Evolutionary conservation across 345 rosid genomes (phyloP).

Genomic region (Eucalyptus guilfoylei): DNA sequence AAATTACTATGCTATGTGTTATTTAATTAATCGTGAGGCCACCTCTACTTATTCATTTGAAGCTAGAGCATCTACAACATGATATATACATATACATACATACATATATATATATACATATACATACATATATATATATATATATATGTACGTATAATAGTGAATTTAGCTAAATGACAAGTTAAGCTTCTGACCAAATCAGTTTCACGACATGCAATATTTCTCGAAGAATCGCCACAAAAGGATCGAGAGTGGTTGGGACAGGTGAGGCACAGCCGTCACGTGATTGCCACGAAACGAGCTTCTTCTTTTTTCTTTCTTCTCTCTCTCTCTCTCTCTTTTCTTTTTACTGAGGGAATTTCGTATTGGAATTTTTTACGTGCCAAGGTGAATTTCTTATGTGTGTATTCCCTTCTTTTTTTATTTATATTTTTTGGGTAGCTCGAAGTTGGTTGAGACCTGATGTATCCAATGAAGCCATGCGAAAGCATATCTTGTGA

Average conservation of each 20-base stretch:
- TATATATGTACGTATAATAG: neutral
- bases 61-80: neutral
- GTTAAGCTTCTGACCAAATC: neutral
- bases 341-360: neutral
- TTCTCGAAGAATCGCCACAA: neutral
- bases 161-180: neutral
- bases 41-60: neutral
- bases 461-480: neutral
- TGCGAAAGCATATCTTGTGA: neutral
- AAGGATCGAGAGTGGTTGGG: constrained; percentile 4
- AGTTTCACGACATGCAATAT: neutral
- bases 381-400: neutral
- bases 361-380: neutral
- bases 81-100: neutral
- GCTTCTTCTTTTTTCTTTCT: neutral
- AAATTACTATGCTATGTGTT: neutral
- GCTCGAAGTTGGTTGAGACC: neutral
- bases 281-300: constrained; percentile 15
- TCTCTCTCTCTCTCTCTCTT: neutral
- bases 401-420: neutral
- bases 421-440: neutral
- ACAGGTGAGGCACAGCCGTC: constrained; percentile 20
- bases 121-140: neutral
- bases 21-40: neutral
- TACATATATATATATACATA: accelerated